Evolutionary conservation across 1,139 yeast genomes (phyloP).

Genomic region (Geotrichum europaeum): DNA sequence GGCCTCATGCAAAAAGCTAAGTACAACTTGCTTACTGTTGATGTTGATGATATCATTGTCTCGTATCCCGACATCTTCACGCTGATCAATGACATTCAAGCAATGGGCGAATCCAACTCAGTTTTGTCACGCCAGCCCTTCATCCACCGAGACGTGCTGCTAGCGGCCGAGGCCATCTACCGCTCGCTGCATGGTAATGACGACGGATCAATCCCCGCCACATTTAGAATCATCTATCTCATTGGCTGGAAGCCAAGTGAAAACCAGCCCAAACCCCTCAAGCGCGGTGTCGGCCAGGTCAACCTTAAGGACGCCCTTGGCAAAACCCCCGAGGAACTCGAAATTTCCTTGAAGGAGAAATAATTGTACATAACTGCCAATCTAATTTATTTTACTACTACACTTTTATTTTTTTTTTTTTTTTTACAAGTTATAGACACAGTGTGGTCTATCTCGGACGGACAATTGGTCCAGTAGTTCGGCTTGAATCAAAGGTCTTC

Average conservation of each 20-base stretch:
- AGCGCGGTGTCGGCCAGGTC: conserved; percentile 65
- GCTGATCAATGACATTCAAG: conserved; percentile 62
- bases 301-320: conserved; percentile 56
- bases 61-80: conserved; percentile 73
- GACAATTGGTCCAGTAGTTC: no score
- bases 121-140: conserved; percentile 50
- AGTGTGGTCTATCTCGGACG: background rate
- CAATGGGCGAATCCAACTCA: conserved; percentile 84
- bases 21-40: conserved; percentile 73
- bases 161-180: conserved; percentile 75
- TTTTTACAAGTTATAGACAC: background rate
- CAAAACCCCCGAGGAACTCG: conserved; percentile 4
- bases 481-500: no score
- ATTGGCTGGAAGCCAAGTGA: conserved; percentile 83
- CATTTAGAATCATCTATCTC: conserved; percentile 72
- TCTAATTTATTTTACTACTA: background rate
- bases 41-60: conserved; percentile 76
- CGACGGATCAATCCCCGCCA: conserved; percentile 45
- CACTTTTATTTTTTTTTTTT: no score
- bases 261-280: conserved; percentile 63
- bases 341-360: conserved; percentile 1
- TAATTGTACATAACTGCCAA: background rate
- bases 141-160: conserved; percentile 57
- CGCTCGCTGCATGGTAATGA: conserved; percentile 55
- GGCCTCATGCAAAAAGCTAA: conserved; percentile 67